A percentile compares a stretch with the other conserved stretches of the same genome.
Evolutionary conservation across 192 early-diverging fungal species (phyloP).

Genomic region (Chytriomyces confervae): DNA sequence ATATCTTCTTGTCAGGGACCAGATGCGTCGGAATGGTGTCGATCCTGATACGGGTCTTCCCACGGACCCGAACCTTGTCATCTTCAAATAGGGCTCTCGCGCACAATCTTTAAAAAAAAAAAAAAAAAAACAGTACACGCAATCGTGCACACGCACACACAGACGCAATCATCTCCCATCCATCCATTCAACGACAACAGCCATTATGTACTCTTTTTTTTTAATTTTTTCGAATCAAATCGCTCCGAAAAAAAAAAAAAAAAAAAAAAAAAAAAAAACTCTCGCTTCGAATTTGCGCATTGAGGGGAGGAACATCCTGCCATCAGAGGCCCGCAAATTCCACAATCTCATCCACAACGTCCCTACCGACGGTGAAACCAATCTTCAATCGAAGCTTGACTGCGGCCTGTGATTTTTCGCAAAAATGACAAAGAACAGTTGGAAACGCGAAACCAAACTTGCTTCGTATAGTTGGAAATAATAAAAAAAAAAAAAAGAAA

Average conservation of each 20-base stretch:
- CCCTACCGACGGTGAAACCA: conserved; percentile 32
- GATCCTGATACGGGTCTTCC: conserved; percentile 33
- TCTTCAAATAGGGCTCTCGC: not conserved
- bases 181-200: not conserved
- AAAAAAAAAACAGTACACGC: not conserved
- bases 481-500: conserved; percentile 4
- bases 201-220: no score
- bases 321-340: conserved; percentile 50
- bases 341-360: conserved; percentile 51
- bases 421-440: not conserved
- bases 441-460: not conserved
- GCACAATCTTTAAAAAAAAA: not conserved
- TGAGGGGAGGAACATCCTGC: not conserved
- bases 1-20: not conserved
- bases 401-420: conserved; percentile 17
- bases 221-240: no score
- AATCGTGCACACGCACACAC: not conserved
- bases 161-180: not conserved
- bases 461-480: not conserved
- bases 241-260: no score
- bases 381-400: conserved; percentile 56
- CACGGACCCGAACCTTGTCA: conserved; percentile 13
- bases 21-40: conserved; percentile 18
- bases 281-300: not conserved
- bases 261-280: no score